Evolutionary conservation across 164 flowering plant genomes (phyloP), one percentile per base, ranked within the genome.

Genomic region (Buxus sempervirens): DNA sequence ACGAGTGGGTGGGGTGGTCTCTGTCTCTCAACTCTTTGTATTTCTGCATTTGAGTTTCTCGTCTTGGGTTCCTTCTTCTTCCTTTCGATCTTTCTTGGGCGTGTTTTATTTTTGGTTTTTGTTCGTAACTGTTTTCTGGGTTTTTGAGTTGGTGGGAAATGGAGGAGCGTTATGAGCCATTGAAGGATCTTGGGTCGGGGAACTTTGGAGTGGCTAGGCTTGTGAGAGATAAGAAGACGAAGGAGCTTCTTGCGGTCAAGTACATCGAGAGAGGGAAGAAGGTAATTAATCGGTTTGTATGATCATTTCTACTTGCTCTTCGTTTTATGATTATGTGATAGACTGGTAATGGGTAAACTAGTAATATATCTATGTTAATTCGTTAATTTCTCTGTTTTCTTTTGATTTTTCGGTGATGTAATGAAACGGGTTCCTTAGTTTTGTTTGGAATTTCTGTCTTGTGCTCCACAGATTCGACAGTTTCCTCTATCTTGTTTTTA

Each of bases 141-240:
- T 21, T 62, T 62, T 62, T 62, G 59, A 38, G 15, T 28, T n/a
- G 9, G 36, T 68, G 14, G 60, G 20, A 26, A n/a, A 83, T 84
- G 87, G 83, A 78, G 66, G 87, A 84, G 72, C 69, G 83, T 36
- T 84, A 84, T 54, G 87, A 84, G 78, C 66, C 82, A 54, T 61
- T 84, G 76, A 82, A 73, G 74, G 83, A 84, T 24, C 79, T 84
- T 36, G 87, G 87, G 22, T 75, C 85, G 38, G 87, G 87, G 67
- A 80, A 80, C 66, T 80, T 84, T 70, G 87, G 87, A 53, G 85
- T 84, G 69, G 87, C 85, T 6, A 82, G 82, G 78, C 41, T 84
- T 68, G 83, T 76, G 62, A 82, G 78, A 54, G 87, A 84, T 69
- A 84, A 80, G 85, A 82, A 78, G 69, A 82, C 87, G 0, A 82